phyloP scores from a whole-genome alignment of 352 stramenopile genomes.

The Halophytophthora batemanensis region DNA sequence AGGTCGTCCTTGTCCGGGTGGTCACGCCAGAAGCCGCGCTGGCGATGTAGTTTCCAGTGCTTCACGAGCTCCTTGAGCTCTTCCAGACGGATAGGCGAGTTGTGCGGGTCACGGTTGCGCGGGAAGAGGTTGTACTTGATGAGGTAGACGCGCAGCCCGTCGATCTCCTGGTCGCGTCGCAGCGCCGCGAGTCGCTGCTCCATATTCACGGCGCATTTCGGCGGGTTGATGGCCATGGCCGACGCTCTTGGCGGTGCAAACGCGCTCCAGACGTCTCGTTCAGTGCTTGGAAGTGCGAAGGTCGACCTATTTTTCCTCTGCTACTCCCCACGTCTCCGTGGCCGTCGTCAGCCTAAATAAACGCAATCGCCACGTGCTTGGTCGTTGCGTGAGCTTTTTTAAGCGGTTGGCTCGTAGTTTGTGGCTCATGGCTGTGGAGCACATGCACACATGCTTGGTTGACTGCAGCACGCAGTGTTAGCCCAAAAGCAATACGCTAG shows the following conservation, averaged over 20 bases:
- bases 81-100: conserved; percentile 84
- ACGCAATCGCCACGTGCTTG: neutral
- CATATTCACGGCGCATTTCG: conserved; percentile 85
- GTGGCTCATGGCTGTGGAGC: neutral
- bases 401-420: neutral
- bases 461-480: neutral
- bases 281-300: neutral
- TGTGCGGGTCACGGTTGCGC: conserved; percentile 77
- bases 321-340: too few relatives aligned
- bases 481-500: neutral
- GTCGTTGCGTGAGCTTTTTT: neutral
- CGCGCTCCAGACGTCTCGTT: conserved; percentile 7
- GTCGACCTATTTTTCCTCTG: conserved; percentile 1
- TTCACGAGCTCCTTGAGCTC: conserved; percentile 92
- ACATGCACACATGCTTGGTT: neutral
- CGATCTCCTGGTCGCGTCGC: conserved; percentile 81
- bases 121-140: conserved; percentile 89
- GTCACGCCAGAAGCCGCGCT: conserved; percentile 89
- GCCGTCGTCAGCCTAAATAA: neutral
- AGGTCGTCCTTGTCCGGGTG: conserved; percentile 90
- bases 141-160: conserved; percentile 74
- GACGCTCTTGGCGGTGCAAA: neutral
- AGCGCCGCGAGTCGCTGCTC: conserved; percentile 77
- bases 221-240: conserved; percentile 65
- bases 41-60: conserved; percentile 88